A percentile compares a stretch with the other conserved stretches of the same genome.
These are phyloP conservation scores for Lachnellula cervina DNA, from an alignment of 2,329 filamentous ascomycete genomes.

Conservation along the genomic window DNA sequence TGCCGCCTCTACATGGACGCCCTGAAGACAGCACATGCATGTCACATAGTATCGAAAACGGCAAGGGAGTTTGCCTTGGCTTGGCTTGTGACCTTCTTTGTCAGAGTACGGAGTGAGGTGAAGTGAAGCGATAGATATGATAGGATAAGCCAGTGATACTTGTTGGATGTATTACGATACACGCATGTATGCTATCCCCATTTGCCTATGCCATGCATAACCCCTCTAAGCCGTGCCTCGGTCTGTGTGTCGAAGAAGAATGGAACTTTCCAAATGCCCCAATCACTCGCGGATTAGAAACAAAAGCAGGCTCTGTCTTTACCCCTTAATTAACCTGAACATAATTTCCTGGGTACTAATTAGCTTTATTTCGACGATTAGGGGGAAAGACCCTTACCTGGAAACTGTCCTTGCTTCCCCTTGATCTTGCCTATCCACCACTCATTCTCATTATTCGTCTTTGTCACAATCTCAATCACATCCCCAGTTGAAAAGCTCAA, in stretches of 20 bases:
- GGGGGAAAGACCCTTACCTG: conserved; percentile 57
- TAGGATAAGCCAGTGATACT: too few species aligned
- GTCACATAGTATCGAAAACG: too few species aligned
- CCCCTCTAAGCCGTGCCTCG: neutral
- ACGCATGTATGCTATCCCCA: too few species aligned
- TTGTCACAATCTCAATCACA: conserved; percentile 77
- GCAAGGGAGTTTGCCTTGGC: too few species aligned
- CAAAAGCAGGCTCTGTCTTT: neutral
- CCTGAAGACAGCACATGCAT: too few species aligned
- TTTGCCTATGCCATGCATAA: neutral
- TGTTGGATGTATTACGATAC: too few species aligned
- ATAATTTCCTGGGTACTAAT: conserved; percentile 42
- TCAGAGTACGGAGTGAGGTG: too few species aligned
- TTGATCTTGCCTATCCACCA: conserved; percentile 89
- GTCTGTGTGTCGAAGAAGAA: neutral
- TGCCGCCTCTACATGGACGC: too few species aligned
- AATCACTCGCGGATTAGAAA: neutral
- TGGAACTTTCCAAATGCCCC: neutral
- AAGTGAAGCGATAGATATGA: too few species aligned
- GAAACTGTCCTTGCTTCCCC: conserved; percentile 85
- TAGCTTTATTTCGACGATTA: conserved; percentile 5
- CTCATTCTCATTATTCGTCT: conserved; percentile 89
- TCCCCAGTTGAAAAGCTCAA: conserved; percentile 87
- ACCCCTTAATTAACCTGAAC: conserved; percentile 37
- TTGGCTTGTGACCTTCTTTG: too few species aligned